Base-by-base conservation (phyloP, 2,329 filamentous ascomycete genomes). In the Phaeosphaeria sp. region DNA sequence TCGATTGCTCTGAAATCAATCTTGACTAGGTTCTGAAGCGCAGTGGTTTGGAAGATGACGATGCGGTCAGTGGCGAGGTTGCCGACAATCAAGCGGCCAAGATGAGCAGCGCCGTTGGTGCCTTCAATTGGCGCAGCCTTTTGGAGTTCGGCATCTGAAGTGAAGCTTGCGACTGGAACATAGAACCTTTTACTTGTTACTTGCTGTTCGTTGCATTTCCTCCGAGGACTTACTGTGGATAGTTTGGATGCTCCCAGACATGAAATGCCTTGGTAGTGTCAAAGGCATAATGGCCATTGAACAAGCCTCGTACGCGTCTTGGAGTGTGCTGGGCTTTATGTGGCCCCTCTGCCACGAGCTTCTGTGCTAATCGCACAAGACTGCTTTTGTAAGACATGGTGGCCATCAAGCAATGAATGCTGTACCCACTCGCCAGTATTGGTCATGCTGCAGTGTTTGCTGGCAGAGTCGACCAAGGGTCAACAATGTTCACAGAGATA, bases 281-380 rank as follows among this genome's bases (percentile, higher is more conserved):
- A 46, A 76, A 71, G 2, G 66, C 68, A 46, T 70, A 76, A 58
- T 64, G 65, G 9, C 71, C 72, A 18, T 72, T 69, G 27, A 77
- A 68, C 1, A 74, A 58, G 6, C 67, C 73, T 46, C 75, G 68
- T 7, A 77, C 67, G 17, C 74, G 73, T 13, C 73, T 70, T 1
- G 68, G 55, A 3, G 74, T 75, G 11, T 46, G 49, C 39, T 73
- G 61, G 6, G 60, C 54, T 36, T 65, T 74, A 52, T 70, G 60
- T 1, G 80, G 79, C 0, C 80, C 80, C 20, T 79, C 62, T 3
- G 71, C 68, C 17, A 69, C 72, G 27, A 82, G 76, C 52, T 75
- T 78, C 59, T 77, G 67, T 52, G 79, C 80, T 21, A 82, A 72
- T 20, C 75, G 71, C 11, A 66, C 65, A 21, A 81, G 73, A 62